A percentile compares a stretch with the other conserved stretches of the same genome.
These are phyloP conservation scores for Leccinum incarnatum DNA, from an alignment of 768 basidiomycete species.

Conservation along the genomic window DNA sequence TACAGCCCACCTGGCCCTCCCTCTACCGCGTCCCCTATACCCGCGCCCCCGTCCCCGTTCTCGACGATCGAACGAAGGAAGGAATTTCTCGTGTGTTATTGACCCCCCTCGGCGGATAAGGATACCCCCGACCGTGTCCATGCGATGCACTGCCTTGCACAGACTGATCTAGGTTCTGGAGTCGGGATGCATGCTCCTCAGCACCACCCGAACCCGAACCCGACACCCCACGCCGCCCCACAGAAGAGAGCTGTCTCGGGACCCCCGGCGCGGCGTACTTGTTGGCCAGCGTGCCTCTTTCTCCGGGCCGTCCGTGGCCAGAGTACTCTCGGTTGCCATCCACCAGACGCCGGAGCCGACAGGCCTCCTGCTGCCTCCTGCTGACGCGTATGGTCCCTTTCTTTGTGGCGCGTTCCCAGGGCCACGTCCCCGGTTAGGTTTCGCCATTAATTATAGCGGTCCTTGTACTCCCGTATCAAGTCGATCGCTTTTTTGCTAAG, in stretches of 20 bases:
- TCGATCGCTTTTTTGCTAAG: constrained; percentile 85
- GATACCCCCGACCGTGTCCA: constrained; percentile 35
- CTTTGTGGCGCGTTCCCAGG: constrained; percentile 13
- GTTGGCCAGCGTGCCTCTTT: constrained; percentile 8
- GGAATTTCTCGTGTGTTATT: constrained; percentile 25
- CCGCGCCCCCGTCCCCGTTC: constrained; percentile 34
- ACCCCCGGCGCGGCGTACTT: neutral
- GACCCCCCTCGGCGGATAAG: constrained; percentile 24
- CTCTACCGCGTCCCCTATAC: constrained; percentile 10
- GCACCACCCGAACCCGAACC: neutral
- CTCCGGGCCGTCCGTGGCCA: neutral
- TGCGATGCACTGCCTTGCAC: constrained; percentile 28
- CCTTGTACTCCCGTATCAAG: constrained; percentile 86
- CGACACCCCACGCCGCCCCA: neutral
- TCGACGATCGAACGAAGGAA: constrained; percentile 23
- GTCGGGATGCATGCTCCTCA: neutral
- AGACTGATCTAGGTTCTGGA: constrained; percentile 2
- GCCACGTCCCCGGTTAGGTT: constrained; percentile 56
- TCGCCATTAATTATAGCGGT: constrained; percentile 55
- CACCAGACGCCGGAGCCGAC: constrained; percentile 1
- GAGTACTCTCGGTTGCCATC: constrained; percentile 1
- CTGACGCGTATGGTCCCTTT: constrained; percentile 10
- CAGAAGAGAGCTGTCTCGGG: neutral
- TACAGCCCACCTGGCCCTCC: neutral
- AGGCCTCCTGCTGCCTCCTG: constrained; percentile 8